Base-by-base conservation (phyloP, 352 stramenopile genomes). In the Phytopythium helicoides region DNA sequence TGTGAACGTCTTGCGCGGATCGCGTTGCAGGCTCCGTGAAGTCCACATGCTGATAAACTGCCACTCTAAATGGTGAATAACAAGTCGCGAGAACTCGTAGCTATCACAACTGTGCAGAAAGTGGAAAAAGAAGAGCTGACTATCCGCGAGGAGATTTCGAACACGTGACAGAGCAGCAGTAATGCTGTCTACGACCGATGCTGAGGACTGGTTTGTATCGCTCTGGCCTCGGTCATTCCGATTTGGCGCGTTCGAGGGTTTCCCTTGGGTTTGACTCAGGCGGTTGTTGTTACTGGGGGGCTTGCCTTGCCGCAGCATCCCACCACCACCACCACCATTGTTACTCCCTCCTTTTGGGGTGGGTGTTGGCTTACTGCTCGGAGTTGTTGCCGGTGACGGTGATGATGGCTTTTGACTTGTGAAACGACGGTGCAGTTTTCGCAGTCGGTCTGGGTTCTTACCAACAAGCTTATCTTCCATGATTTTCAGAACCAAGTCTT, bases 41-140 rank as follows among this genome's bases (percentile, higher is more conserved):
- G 50, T 37, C 38, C 53, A 66, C 28, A 80, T 74, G 1, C 48
- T 33, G 26, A 68, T 39, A 25, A 90, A 85, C 31, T 88, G 67
- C 19, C 59, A 54, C 28, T 81, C 58, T 9, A 90, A 49, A 12
- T 88, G 76, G 22, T 73, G 62, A 19, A 75, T 76, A 11, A 90
- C 80, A 10, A 90, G 57, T 40, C 75, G 53, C 2, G 73, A 76
- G 56, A 90, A 87, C 40, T 77, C 59, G 52, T 74, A 83, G 54
- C 75, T 85, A 52, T 90, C 76, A 50, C 74, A 88, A 38, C 62
- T 81, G 33, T 69, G 57, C 23, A 88, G 39, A 42, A 88, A 90
- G 47, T 90, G 73, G 41, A 81, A 81, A 51, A 90, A 90, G 58
- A 90, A 90, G 14, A 80, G 67, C 61, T 90, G 76, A 37, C 86